These are phyloP conservation scores for Scedosporium dehoogii DNA, from an alignment of 2,329 filamentous ascomycete genomes.

Conservation along the genomic window DNA sequence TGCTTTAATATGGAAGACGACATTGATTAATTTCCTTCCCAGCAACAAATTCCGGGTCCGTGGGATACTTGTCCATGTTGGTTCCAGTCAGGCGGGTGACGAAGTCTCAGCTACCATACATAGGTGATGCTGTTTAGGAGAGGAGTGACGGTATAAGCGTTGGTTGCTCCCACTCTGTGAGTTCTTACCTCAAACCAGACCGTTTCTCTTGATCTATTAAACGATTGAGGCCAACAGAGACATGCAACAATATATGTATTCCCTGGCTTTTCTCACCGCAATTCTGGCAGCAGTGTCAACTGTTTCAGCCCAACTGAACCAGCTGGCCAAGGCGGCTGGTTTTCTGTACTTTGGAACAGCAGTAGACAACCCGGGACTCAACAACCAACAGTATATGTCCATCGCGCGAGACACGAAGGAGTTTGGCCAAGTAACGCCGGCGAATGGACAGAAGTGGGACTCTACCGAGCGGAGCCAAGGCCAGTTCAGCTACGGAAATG, in stretches of 20 bases:
- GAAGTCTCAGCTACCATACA: neutral
- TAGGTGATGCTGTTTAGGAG: neutral
- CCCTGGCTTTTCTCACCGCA: neutral
- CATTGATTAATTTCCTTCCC: neutral
- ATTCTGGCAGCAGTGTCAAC: neutral
- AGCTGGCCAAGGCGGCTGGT: slow-evolving; percentile 44
- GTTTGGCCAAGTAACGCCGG: slow-evolving; percentile 56
- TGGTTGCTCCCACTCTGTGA: neutral
- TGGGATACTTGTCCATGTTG: neutral
- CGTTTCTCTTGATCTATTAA: neutral
- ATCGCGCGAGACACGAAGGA: slow-evolving; percentile 45
- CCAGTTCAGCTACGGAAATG: slow-evolving; percentile 47
- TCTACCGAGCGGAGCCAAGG: slow-evolving; percentile 46
- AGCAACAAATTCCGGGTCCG: too few relatives aligned
- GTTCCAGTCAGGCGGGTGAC: neutral
- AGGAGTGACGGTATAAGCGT: neutral
- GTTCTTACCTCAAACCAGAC: neutral
- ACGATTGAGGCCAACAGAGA: neutral
- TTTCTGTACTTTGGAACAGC: slow-evolving; percentile 56
- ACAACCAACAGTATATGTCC: slow-evolving; percentile 41
- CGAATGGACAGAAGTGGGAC: slow-evolving; percentile 57
- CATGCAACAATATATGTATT: neutral
- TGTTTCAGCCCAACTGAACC: slow-evolving; percentile 28
- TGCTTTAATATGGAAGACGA: neutral
- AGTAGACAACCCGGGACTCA: slow-evolving; percentile 46